Conservation (phyloP, 208 protist genomes). For the Sergeia podlipaevii region DNA sequence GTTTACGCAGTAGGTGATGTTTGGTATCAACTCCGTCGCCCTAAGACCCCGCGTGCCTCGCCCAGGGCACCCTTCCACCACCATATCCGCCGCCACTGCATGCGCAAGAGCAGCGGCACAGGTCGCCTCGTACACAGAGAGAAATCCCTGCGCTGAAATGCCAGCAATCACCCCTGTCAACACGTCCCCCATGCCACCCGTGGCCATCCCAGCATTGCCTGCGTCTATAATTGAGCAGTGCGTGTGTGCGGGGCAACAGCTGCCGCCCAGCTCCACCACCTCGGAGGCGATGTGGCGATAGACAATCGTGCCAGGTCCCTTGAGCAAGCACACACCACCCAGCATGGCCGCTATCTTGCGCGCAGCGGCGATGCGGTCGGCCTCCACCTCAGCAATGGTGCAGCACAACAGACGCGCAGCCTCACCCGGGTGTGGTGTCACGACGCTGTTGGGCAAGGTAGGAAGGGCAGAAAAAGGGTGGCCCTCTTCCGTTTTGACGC, state of each 20-base stretch:
- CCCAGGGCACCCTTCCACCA: conserved; percentile 11
- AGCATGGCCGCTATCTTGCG: conserved; percentile 31
- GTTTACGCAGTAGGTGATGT: conserved; percentile 47
- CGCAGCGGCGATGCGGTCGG: conserved; percentile 51
- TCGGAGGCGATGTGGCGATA: conserved; percentile 5
- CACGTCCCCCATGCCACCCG: conserved; percentile 81
- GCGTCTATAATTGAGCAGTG: conserved; percentile 58
- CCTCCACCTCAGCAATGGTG: conserved; percentile 56
- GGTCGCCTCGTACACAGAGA: conserved; percentile 25
- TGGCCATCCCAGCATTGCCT: conserved; percentile 84
- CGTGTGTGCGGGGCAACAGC: conserved; percentile 8
- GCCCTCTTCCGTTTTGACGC: background rate
- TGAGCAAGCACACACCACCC: conserved; percentile 64
- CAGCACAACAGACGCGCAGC: conserved; percentile 60
- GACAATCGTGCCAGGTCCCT: conserved; percentile 73
- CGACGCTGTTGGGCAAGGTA: conserved; percentile 30
- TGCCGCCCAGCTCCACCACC: background rate
- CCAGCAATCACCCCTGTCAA: conserved; percentile 64
- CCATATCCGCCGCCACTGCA: conserved; percentile 65
- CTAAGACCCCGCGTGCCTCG: conserved; percentile 59
- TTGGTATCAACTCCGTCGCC: conserved; percentile 54
- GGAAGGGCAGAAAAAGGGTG: conserved; percentile 4
- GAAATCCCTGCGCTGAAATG: conserved; percentile 36
- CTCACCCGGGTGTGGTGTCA: conserved; percentile 83
- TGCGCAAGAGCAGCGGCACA: conserved; percentile 61